A percentile compares a stretch with the other conserved stretches of the same genome.
phyloP scores from a whole-genome alignment of 1,139 yeast genomes.

The Yamadazyma atmosphaerica region DNA sequence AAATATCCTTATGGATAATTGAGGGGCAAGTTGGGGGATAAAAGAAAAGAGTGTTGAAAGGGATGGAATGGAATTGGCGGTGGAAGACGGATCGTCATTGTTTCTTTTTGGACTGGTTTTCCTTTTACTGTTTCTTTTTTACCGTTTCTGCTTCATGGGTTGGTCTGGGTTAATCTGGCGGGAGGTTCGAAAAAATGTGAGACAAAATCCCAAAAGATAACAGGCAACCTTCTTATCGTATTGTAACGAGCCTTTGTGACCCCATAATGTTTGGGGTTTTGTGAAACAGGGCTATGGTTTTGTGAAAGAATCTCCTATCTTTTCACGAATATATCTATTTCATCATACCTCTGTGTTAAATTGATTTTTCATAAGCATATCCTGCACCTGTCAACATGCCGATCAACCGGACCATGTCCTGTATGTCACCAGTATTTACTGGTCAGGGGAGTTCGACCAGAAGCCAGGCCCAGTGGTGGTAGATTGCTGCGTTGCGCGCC shows the following conservation, averaged over 20 bases:
- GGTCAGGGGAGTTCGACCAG: too few species aligned
- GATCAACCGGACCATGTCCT: too few species aligned
- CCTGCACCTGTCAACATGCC: neutral
- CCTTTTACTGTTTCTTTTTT: neutral
- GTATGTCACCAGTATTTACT: too few species aligned
- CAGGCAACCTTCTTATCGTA: too few species aligned
- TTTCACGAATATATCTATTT: neutral
- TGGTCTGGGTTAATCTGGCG: too few species aligned
- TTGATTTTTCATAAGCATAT: neutral
- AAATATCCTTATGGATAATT: conserved; percentile 1
- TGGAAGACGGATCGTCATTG: neutral
- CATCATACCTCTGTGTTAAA: conserved; percentile 2
- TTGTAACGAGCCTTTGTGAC: neutral
- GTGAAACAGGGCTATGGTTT: neutral
- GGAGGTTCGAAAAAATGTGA: neutral
- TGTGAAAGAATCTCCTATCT: conserved; percentile 1
- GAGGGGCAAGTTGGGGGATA: conserved; percentile 1
- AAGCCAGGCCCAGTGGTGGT: neutral
- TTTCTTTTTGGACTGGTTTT: neutral
- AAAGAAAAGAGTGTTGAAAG: neutral
- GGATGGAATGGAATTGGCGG: neutral
- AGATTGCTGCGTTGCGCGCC: neutral
- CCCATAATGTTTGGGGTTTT: neutral
- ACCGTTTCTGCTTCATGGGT: too few species aligned
- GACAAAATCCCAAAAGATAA: neutral